These are phyloP conservation scores for Salmacisia buchloeana DNA, from an alignment of 1,284 basidiomycete species.

Conservation along the genomic window DNA sequence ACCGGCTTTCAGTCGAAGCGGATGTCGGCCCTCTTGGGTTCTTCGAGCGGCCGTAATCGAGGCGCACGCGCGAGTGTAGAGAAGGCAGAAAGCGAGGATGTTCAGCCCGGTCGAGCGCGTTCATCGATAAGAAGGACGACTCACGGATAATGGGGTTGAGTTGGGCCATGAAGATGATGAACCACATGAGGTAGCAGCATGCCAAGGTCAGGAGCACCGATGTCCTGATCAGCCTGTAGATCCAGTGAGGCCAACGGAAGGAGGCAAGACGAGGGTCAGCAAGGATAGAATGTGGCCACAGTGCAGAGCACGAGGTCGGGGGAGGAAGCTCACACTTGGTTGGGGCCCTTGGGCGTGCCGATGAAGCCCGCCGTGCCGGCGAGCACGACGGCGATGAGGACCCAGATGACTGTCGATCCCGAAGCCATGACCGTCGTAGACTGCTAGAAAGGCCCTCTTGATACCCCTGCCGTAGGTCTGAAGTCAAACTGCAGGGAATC, in stretches of 20 bases:
- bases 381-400: slow-evolving; percentile 31
- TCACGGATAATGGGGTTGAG: slow-evolving; percentile 49
- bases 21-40: slow-evolving; percentile 39
- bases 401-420: slow-evolving; percentile 47
- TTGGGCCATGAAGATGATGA: slow-evolving; percentile 49
- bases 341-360: slow-evolving; percentile 46
- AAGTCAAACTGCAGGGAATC: too few species aligned
- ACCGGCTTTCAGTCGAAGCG: slow-evolving; percentile 26
- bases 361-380: slow-evolving; percentile 36
- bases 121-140: slow-evolving; percentile 10
- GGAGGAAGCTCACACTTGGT: slow-evolving; percentile 42
- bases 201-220: slow-evolving; percentile 38
- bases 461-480: not conserved
- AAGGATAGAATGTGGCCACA: not conserved
- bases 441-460: too few species aligned
- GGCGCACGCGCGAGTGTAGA: not conserved
- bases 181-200: slow-evolving; percentile 51
- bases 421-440: slow-evolving; percentile 16
- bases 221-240: slow-evolving; percentile 40
- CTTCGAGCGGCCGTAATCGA: slow-evolving; percentile 14
- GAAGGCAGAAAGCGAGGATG: not conserved
- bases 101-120: not conserved
- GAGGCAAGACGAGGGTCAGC: not conserved
- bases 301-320: not conserved
- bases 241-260: not conserved